phyloP scores from a whole-genome alignment of 805 yeast genomes.

The Candida patagonica region DNA sequence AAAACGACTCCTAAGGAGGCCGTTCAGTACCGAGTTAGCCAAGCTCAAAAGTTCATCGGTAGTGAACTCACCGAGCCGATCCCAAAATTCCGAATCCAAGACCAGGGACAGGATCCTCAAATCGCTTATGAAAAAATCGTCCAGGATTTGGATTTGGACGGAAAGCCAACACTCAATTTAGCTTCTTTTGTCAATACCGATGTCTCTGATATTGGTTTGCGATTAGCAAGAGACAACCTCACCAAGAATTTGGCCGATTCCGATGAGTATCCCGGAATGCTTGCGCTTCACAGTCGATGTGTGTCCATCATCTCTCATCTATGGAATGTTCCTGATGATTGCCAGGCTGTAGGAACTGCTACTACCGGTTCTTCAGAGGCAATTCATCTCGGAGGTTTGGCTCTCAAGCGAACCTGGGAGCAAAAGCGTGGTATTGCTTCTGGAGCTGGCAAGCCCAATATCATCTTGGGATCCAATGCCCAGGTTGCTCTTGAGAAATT shows the following conservation, averaged over 20 bases:
- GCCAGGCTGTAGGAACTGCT: conserved; percentile 68
- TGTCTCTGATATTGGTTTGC: conserved; percentile 42
- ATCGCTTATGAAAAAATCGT: conserved; percentile 55
- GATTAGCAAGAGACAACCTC: conserved; percentile 57
- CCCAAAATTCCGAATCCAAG: conserved; percentile 54
- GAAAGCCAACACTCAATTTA: conserved; percentile 71
- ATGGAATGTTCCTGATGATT: conserved; percentile 62
- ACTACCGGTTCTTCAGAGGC: conserved; percentile 95
- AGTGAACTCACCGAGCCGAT: conserved; percentile 17
- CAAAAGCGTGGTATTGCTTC: conserved; percentile 39
- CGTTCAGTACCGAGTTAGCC: conserved; percentile 4
- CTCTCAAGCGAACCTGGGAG: conserved; percentile 88
- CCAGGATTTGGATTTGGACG: conserved; percentile 73
- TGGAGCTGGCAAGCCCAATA: conserved; percentile 50
- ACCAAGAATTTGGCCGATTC: conserved; percentile 86
- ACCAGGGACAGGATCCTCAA: conserved; percentile 41
- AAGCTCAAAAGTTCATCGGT: neutral
- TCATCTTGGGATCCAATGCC: conserved; percentile 85
- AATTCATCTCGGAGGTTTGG: conserved; percentile 85
- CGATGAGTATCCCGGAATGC: conserved; percentile 84
- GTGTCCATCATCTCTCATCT: conserved; percentile 67
- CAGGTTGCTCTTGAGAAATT: conserved; percentile 93
- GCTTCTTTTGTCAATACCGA: conserved; percentile 86
- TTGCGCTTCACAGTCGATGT: conserved; percentile 74
- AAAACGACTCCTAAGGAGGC: conserved; percentile 10